Base-by-base conservation (phyloP, 2,329 filamentous ascomycete genomes). In the Macrophomina pseudophaseolina region DNA sequence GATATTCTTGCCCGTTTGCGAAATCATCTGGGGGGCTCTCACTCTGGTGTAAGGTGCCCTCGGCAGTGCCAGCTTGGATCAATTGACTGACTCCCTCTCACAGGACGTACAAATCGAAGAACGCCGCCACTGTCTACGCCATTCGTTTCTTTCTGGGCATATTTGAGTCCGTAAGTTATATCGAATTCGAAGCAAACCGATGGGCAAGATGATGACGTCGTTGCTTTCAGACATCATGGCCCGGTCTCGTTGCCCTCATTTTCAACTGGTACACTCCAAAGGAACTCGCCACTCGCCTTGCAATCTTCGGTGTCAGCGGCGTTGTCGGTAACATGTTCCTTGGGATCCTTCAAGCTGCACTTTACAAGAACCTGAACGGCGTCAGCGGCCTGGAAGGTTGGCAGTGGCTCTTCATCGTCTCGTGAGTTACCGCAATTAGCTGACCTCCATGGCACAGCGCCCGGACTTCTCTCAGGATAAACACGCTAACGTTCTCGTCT, bases 201-300 rank as follows among this genome's bases (percentile, higher is more conserved):
- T 1, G 14, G 11, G 5, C 5, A 4, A 11, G n/a, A 2, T 8
- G 42, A 44, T 49, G 14, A 59, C 18, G 0, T 11, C 16, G 4
- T 5, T 1, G 18, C 33, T 12, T 49, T 2, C 6, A 62, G 58
- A 62, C 58, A 6, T 62, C 74, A 16, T 79, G 76, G 63, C 68
- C 72, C 1, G 78, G 78, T 1, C 77, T 74, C 3, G 77, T 79
- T 42, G 79, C 77, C 60, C 75, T 81, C 16, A 71, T 82, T 0
- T 76, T 78, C 2, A 79, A 77, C 11, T 83, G 80, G 80, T 83
- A 82, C 64, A 81, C 78, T 0, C 76, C 79, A 60, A 73, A 70
- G 53, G 75, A 78, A 42, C 66, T 75, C 35, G 73, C 74, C 12
- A 74, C 76, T 32, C 72, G 76, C 14, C 71, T 75, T 2, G 72